These are phyloP conservation scores for Xylaria arbuscula DNA, from an alignment of 2,329 filamentous ascomycete species.

Conservation along the genomic window DNA sequence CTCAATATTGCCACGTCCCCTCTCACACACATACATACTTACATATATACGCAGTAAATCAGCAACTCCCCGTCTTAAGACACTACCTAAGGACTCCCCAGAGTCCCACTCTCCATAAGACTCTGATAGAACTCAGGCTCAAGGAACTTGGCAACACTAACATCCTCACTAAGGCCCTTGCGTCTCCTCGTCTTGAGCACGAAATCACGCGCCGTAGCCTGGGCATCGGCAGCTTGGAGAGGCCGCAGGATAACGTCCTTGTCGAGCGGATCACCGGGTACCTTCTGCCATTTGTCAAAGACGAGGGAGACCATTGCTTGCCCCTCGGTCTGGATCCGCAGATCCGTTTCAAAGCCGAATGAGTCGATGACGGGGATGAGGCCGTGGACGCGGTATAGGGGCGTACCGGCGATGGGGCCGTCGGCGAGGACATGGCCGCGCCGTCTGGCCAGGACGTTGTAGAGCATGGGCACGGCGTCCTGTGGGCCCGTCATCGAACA, in stretches of 20 bases:
- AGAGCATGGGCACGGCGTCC: constrained; percentile 86
- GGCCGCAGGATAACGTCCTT: constrained; percentile 83
- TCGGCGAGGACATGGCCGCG: constrained; percentile 95
- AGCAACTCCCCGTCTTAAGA: not conserved
- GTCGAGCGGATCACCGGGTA: constrained; percentile 94
- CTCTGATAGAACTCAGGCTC: constrained; percentile 93
- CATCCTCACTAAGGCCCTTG: constrained; percentile 95
- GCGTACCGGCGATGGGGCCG: constrained; percentile 91
- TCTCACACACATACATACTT: too few species aligned
- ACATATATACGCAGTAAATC: not conserved
- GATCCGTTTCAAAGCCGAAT: constrained; percentile 97
- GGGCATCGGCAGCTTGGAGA: constrained; percentile 86
- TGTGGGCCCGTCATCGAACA: constrained; percentile 94
- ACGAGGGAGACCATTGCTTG: constrained; percentile 90
- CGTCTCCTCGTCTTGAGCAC: constrained; percentile 93
- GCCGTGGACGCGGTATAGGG: constrained; percentile 90
- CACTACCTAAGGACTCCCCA: constrained; percentile 62
- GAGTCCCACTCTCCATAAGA: constrained; percentile 86
- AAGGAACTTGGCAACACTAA: constrained; percentile 94
- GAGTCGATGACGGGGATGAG: constrained; percentile 96
- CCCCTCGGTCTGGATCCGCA: constrained; percentile 95
- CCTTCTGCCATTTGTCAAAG: constrained; percentile 96
- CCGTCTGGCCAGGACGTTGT: constrained; percentile 89
- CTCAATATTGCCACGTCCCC: not conserved
- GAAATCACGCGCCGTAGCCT: constrained; percentile 93